Evolutionary conservation across 2,329 filamentous ascomycete species (phyloP), one percentile per base, ranked within the genome.

Genomic region (Fusarium virguliforme): DNA sequence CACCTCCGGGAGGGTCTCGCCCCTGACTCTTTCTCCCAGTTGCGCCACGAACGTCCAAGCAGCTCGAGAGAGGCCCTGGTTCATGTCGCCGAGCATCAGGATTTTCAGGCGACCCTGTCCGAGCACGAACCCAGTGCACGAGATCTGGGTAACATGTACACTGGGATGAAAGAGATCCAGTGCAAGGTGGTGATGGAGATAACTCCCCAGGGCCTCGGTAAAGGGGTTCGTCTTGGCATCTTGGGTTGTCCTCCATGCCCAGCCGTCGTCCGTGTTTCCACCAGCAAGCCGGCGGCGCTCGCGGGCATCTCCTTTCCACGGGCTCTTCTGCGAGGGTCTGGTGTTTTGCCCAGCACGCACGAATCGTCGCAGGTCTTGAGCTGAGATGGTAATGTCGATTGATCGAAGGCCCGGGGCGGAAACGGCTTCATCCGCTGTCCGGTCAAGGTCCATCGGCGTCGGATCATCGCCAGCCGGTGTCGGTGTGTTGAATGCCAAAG

Each of bases 51-150:
- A 82, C 59, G 78, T 76, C 81, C 81, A 83, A 2, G 81, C 78
- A 12, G 80, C 80, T 13, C 73, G 76, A 8, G 77, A 79, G 4
- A 81, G 63, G 24, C 75, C 76, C 9, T 77, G 74, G n/a, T 66
- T 79, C 41, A 77, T 60, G 18, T 79, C 78, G 4, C 77, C 77
- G 4, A 75, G 60, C 46, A 76, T 76, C 15, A 82, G 60, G 13
- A 88, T 76, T 76, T 89, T 89, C 22, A 89, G 56, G 30, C 86
- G 81, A 10, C 79, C 84, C 66, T 88, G 87, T 0, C 85, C 85
- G 10, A 89, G 78, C 38, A 86, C 84, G 62, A 90, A 90, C 0
- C 86, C 87, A 1, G 84, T 85, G 65, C 87, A 89, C 0, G 86
- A 86, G 30, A 90, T 82, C 67, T 87, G 87, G 12, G 80, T 80